Base-by-base conservation (phyloP, 306 rosid species). In the Trifolium subterraneum region DNA sequence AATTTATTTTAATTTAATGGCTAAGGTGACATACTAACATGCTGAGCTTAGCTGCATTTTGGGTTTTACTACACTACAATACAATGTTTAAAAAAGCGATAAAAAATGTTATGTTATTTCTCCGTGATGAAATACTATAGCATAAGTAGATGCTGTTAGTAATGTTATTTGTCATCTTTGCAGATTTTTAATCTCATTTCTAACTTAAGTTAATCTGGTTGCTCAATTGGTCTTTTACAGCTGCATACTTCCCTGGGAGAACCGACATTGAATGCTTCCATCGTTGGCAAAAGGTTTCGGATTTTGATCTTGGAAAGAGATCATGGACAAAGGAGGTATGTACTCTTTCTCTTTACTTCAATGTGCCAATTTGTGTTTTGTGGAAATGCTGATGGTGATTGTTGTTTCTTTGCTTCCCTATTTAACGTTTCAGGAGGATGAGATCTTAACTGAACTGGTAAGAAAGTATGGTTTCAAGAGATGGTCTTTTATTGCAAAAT, bases 251-350 rank as follows among this genome's bases (percentile, higher is more conserved):
- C 45, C 86, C 89, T 8, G 84, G 86, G 16, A 52, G 82, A 63
- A 76, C 88, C 20, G 84, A 81, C 39, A 64, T 27, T 39, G 91
- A 90, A 78, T 90, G 92, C 79, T 66, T 79, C 15, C 92, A 88
- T 68, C 92, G 78, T 42, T 90, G 88, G 88, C 81, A 75, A 69
- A 90, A 86, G 72, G 93, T 86, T 86, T 33, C 87, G 15, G 68
- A 88, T 79, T 88, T 88, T 65, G 86, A 83, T 35, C 78, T 88
- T 56, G 76, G 86, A 61, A 90, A 86, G 83, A 90, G 90, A 42
- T 77, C 80, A 8, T 90, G 89, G 93, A 83, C 88, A 77, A 80
- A 83, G 72, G 86, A 88, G 93, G 96, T 88, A 39, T 7, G 4
- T 29, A 29, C 33, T 4, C 16, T n/a, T n/a, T n/a, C n/a, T n/a